Percentiles rank a stretch among this genome's conserved stretches.
These are phyloP conservation scores for Vitis cinerea DNA, from an alignment of 164 flowering plant species.

Conservation along the genomic window DNA sequence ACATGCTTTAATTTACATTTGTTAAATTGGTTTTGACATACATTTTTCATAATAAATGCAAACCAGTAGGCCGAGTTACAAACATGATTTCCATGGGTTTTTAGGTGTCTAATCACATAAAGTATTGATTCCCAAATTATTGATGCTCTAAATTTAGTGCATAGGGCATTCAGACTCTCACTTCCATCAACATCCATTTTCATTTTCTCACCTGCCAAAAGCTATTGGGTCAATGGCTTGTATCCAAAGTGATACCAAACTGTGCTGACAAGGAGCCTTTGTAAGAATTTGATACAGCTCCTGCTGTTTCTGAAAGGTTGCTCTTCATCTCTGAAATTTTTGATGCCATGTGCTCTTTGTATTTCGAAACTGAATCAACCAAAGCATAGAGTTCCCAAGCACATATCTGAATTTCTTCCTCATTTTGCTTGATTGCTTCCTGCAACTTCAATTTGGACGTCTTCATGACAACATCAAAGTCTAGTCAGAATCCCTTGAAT, in stretches of 20 bases:
- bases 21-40: too few species aligned
- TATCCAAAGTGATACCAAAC: neutral
- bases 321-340: slow-evolving; percentile 52
- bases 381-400: slow-evolving; percentile 57
- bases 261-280: slow-evolving; percentile 34
- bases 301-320: slow-evolving; percentile 45
- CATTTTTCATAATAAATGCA: too few species aligned
- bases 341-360: slow-evolving; percentile 62
- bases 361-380: slow-evolving; percentile 62
- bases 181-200: too few species aligned
- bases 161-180: too few species aligned
- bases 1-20: too few species aligned
- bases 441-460: slow-evolving; percentile 44
- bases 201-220: too few species aligned
- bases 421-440: slow-evolving; percentile 45
- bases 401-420: slow-evolving; percentile 59
- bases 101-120: too few species aligned
- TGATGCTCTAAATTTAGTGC: too few species aligned
- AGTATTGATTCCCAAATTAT: too few species aligned
- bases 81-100: too few species aligned
- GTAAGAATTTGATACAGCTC: slow-evolving; percentile 39
- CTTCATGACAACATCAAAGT: slow-evolving; percentile 30
- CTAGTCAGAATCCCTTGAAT: neutral
- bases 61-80: too few species aligned
- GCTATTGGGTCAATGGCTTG: neutral